phyloP scores from a whole-genome alignment of 176 grass and related monocot species.

The Thinopyrum elongatum region DNA sequence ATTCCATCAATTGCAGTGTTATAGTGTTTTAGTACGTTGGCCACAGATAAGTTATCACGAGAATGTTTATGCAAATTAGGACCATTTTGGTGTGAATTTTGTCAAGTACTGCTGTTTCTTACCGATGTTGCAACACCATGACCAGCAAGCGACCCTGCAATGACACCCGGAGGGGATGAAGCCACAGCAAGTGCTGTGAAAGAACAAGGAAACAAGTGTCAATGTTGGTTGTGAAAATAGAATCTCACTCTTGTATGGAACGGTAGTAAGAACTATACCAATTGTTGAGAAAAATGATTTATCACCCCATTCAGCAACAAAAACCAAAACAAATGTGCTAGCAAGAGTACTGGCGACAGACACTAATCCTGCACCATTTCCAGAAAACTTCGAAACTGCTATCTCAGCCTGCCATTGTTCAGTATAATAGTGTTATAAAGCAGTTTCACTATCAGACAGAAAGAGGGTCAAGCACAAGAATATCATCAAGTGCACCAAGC shows the following conservation, averaged over 20 bases:
- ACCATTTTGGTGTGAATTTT: background rate
- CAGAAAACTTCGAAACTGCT: slow-evolving; percentile 94
- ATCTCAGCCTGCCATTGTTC: slow-evolving; percentile 74
- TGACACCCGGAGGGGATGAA: slow-evolving; percentile 95
- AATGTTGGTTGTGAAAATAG: slow-evolving; percentile 17
- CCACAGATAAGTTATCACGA: background rate
- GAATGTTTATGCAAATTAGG: slow-evolving; percentile 9
- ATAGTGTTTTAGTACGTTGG: background rate
- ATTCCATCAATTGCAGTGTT: background rate
- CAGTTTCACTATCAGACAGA: background rate
- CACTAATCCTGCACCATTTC: slow-evolving; percentile 88
- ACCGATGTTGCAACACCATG: slow-evolving; percentile 96
- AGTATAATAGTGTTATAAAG: slow-evolving; percentile 16
- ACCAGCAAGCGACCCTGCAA: slow-evolving; percentile 81
- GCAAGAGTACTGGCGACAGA: slow-evolving; percentile 73
- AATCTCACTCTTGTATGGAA: background rate
- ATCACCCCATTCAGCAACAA: slow-evolving; percentile 98
- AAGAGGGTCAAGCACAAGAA: background rate
- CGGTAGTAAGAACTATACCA: slow-evolving; percentile 38
- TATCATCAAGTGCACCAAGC: background rate
- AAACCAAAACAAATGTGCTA: slow-evolving; percentile 97
- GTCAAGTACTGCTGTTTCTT: slow-evolving; percentile 25
- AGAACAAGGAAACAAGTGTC: slow-evolving; percentile 25
- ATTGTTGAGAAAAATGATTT: slow-evolving; percentile 99
- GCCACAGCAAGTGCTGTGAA: slow-evolving; percentile 84